These are phyloP conservation scores for Hortaea sp. DNA, from an alignment of 2,329 filamentous ascomycete species.

Conservation along the genomic window DNA sequence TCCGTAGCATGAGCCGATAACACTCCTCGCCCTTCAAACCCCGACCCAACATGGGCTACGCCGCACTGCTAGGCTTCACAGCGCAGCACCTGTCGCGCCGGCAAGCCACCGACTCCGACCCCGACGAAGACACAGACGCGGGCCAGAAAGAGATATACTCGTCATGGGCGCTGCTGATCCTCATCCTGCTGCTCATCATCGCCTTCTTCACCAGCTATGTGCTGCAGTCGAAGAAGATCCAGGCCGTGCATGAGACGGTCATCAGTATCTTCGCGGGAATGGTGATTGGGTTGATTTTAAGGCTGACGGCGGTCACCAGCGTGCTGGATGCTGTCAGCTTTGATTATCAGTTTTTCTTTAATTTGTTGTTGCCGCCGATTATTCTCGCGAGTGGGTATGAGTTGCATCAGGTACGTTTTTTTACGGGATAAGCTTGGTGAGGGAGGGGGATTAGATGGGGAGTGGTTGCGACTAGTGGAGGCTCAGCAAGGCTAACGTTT, in stretches of 20 bases:
- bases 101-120: conserved; percentile 41
- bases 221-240: conserved; percentile 91
- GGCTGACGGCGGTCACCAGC: conserved; percentile 68
- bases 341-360: conserved; percentile 99
- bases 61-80: conserved; percentile 11
- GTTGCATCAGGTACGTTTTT: conserved; percentile 60
- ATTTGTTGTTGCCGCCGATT: conserved; percentile 93
- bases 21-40: conserved; percentile 5
- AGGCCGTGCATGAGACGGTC: conserved; percentile 95
- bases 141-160: conserved; percentile 89
- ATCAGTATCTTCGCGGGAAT: conserved; percentile 98
- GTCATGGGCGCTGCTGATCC: conserved; percentile 95
- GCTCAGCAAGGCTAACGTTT: too few relatives aligned
- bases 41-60: conserved; percentile 20
- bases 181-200: conserved; percentile 85
- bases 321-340: conserved; percentile 90
- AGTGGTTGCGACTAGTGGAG: too few relatives aligned
- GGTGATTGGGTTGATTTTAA: conserved; percentile 82
- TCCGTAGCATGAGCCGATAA: conserved; percentile 15
- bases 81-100: conserved; percentile 25
- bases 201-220: conserved; percentile 97
- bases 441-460: too few relatives aligned
- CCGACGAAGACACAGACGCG: conserved; percentile 58
- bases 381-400: conserved; percentile 97
- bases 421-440: too few relatives aligned